Evolutionary conservation across 768 basidiomycete species (phyloP), one percentile per base, ranked within the genome.

Genomic region (Hydnum rufescens): DNA sequence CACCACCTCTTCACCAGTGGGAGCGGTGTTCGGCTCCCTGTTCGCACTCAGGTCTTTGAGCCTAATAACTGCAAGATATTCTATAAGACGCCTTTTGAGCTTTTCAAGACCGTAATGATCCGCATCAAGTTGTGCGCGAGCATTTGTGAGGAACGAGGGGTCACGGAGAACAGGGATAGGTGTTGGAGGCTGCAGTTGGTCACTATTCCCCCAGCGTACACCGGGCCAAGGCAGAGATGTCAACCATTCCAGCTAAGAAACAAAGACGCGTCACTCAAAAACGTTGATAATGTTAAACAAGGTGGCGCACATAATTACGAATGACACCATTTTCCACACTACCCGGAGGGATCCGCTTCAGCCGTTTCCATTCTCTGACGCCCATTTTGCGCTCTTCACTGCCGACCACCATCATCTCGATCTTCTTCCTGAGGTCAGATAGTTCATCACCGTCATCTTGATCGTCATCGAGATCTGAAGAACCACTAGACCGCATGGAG

Each of bases 61-160:
- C 5, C 49, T 25, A 5, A 50, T 34, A 28, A 50, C 49, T 13
- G 87, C 89, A 36, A 96, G 74, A 63, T 88, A 95, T 60, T 95
- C 92, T 44, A 93, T 82, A 2, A 93, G 65, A 5, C 90, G 72
- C 57, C 84, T 80, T 71, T 95, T 96, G 63, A 96, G 81, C 63
- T 84, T 86, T 54, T 90, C 86, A 18, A 96, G 69, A 1, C 92
- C 92, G 59, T 80, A 93, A 63, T 96, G 90, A 55, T 93, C 90
- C 8, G 77, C 71, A 58, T 96, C 89, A 5, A 96, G 75, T 61
- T 85, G 87, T 22, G 69, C 68, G 23, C 83, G 78, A 26, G 90
- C 87, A 32, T 71, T 73, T 28, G 70, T 55, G 26, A 88, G 70
- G 68, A 86, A 86, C 3, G 72, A 67, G 25, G 67, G 67, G 57